These are phyloP conservation scores for Cruciata laevipes DNA, from an alignment of 257 asterid genomes.

Conservation along the genomic window DNA sequence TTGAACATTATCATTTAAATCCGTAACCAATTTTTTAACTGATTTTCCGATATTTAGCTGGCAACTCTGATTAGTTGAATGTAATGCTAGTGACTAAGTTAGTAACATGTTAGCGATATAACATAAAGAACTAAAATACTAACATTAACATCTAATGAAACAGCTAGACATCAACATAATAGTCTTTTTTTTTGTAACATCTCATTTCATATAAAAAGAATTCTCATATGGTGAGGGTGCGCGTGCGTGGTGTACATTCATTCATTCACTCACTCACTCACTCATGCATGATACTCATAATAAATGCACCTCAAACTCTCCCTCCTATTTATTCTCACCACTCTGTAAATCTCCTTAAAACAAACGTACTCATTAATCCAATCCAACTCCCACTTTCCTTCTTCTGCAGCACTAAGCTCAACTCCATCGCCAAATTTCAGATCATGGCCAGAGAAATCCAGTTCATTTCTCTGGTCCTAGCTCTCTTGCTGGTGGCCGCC, in stretches of 20 bases:
- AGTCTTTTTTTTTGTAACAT: too few relatives aligned
- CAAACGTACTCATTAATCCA: slow-evolving; percentile 6
- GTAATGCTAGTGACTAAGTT: too few relatives aligned
- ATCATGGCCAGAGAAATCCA: slow-evolving; percentile 15
- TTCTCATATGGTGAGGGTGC: not conserved
- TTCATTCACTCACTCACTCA: not conserved
- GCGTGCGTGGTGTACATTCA: slow-evolving; percentile 10
- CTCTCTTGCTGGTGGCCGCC: slow-evolving; percentile 12
- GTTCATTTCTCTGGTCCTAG: not conserved
- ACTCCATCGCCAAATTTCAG: not conserved
- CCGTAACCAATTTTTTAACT: too few relatives aligned
- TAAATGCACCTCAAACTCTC: not conserved
- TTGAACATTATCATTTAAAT: too few relatives aligned
- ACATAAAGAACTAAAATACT: too few relatives aligned
- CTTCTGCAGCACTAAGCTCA: not conserved
- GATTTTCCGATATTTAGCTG: too few relatives aligned
- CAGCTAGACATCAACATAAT: too few relatives aligned
- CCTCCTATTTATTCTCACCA: slow-evolving; percentile 19
- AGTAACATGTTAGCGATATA: too few relatives aligned
- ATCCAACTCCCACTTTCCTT: not conserved
- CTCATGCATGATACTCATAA: slow-evolving; percentile 15
- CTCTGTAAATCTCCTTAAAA: not conserved
- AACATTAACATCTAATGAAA: too few relatives aligned
- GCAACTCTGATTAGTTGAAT: too few relatives aligned
- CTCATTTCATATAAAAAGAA: too few relatives aligned